Conservation (phyloP, 2,329 filamentous ascomycete genomes). For the Penicillium freii region DNA sequence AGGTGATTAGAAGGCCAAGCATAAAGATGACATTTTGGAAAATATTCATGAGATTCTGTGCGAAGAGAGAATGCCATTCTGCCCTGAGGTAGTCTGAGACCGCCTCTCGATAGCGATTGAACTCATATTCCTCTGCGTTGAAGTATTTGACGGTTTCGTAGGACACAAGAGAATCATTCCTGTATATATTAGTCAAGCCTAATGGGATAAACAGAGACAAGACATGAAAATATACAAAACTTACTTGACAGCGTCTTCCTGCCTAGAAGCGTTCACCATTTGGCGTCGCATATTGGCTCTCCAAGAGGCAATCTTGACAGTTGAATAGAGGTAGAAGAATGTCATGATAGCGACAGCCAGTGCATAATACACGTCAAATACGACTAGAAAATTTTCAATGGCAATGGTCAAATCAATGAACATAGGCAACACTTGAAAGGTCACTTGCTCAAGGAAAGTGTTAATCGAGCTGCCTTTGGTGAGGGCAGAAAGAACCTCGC, state of each 20-base stretch:
- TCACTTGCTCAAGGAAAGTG: slow-evolving; percentile 60
- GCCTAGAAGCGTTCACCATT: slow-evolving; percentile 87
- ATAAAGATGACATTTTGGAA: slow-evolving; percentile 73
- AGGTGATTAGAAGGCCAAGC: slow-evolving; percentile 63
- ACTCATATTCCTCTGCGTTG: slow-evolving; percentile 74
- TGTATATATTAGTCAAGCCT: slow-evolving; percentile 18
- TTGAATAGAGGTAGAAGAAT: slow-evolving; percentile 53
- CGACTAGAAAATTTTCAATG: slow-evolving; percentile 58
- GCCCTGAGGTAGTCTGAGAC: slow-evolving; percentile 63
- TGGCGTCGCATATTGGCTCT: slow-evolving; percentile 79
- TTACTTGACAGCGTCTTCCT: slow-evolving; percentile 87
- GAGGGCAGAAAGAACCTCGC: slow-evolving; percentile 52
- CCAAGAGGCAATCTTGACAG: slow-evolving; percentile 67
- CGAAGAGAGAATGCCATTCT: slow-evolving; percentile 70
- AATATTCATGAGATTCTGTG: slow-evolving; percentile 70
- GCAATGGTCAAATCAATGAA: slow-evolving; percentile 60
- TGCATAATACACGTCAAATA: slow-evolving; percentile 62
- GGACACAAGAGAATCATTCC: slow-evolving; percentile 88
- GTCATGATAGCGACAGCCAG: slow-evolving; percentile 56
- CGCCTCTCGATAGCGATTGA: slow-evolving; percentile 65
- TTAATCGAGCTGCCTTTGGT: slow-evolving; percentile 51
- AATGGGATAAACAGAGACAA: background rate
- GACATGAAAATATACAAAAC: slow-evolving; percentile 18
- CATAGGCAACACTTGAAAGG: slow-evolving; percentile 62
- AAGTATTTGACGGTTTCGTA: slow-evolving; percentile 91